These are phyloP conservation scores for Cucurbita ficifolia DNA, from an alignment of 306 rosid species.

Conservation along the genomic window DNA sequence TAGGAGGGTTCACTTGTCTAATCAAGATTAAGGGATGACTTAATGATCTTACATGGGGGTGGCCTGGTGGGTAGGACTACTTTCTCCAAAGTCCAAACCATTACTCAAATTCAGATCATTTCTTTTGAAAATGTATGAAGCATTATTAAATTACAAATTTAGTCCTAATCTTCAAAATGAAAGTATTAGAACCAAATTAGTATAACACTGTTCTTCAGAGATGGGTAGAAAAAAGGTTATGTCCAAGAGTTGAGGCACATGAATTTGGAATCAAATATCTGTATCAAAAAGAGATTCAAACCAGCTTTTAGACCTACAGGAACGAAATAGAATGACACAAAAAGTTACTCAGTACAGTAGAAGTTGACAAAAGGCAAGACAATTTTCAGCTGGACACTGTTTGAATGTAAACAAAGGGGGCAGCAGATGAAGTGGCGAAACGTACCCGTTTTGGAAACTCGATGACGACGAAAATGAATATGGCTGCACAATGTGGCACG, in stretches of 20 bases:
- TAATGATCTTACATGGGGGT: too few species aligned
- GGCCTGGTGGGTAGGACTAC: too few species aligned
- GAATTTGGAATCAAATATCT: neutral
- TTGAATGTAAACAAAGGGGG: neutral
- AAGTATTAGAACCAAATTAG: neutral
- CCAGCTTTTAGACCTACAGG: neutral
- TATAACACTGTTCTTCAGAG: neutral
- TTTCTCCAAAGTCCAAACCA: too few species aligned
- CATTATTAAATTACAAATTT: too few species aligned
- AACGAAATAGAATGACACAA: neutral
- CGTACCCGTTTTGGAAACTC: neutral
- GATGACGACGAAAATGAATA: neutral
- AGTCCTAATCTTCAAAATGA: neutral
- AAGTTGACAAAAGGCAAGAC: neutral
- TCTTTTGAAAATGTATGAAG: too few species aligned
- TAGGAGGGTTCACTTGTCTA: too few species aligned
- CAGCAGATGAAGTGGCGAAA: neutral
- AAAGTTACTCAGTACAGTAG: neutral
- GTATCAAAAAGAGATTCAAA: neutral
- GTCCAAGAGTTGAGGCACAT: neutral
- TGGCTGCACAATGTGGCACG: neutral
- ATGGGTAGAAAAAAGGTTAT: neutral
- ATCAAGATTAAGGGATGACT: too few species aligned
- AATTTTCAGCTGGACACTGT: neutral
- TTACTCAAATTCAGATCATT: too few species aligned